phyloP scores from a whole-genome alignment of 208 protist species.

The Trypanosoma mega region DNA sequence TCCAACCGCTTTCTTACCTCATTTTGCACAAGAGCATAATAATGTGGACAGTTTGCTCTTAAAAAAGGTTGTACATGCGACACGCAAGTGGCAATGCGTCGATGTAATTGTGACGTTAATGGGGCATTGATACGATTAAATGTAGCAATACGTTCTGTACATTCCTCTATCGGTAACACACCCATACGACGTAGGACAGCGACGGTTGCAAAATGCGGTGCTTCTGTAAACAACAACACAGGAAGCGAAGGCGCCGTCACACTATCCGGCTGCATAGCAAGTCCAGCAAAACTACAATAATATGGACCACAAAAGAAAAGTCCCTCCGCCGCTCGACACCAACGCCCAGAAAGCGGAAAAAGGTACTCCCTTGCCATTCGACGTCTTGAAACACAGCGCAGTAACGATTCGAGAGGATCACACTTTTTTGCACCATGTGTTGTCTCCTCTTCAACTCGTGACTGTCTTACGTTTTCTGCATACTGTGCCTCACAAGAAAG shows the following conservation, averaged over 20 bases:
- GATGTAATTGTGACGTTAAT: conserved; percentile 35
- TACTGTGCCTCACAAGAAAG: conserved; percentile 41
- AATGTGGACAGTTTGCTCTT: conserved; percentile 18
- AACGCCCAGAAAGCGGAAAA: conserved; percentile 23
- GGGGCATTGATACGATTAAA: conserved; percentile 28
- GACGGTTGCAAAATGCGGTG: conserved; percentile 43
- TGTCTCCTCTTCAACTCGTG: conserved; percentile 9
- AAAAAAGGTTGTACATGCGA: conserved; percentile 56
- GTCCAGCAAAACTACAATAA: conserved; percentile 32
- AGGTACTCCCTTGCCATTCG: not conserved
- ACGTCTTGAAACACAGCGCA: not conserved
- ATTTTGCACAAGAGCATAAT: conserved; percentile 34
- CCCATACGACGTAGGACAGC: conserved; percentile 48
- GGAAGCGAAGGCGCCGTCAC: conserved; percentile 23
- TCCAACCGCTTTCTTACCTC: conserved; percentile 31
- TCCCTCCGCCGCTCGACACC: conserved; percentile 22
- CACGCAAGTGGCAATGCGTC: conserved; percentile 32
- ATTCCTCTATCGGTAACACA: conserved; percentile 39
- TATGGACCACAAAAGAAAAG: conserved; percentile 53
- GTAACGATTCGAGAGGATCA: too few species aligned
- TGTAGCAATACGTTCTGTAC: conserved; percentile 35
- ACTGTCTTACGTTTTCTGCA: conserved; percentile 7
- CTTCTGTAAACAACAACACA: conserved; percentile 41
- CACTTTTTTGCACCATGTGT: too few species aligned
- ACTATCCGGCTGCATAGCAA: conserved; percentile 8